These are phyloP conservation scores for Desmodesmus armatus DNA, from an alignment of 139 green algal genomes.

Conservation along the genomic window DNA sequence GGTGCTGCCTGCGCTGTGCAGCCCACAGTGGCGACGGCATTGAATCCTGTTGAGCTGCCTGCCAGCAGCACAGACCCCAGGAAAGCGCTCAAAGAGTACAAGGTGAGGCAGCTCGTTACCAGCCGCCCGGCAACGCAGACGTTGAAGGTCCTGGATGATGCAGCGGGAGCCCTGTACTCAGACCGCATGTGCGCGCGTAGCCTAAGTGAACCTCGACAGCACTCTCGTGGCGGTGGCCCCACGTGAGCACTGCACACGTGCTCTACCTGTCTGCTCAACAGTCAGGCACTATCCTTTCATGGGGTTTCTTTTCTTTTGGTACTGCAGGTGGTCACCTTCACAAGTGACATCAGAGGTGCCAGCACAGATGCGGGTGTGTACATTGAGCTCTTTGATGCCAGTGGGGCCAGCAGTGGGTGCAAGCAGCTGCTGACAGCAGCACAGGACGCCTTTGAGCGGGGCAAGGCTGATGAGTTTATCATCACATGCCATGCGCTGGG, in stretches of 20 bases:
- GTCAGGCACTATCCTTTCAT: too few species aligned
- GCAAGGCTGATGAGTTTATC: conserved; percentile 47
- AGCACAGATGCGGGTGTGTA: conserved; percentile 74
- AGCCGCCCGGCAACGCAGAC: too few species aligned
- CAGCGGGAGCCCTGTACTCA: too few species aligned
- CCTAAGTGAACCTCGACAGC: too few species aligned
- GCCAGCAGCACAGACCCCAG: neutral
- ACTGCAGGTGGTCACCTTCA: conserved; percentile 60
- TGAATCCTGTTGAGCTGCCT: neutral
- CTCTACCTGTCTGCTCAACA: too few species aligned
- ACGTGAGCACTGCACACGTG: too few species aligned
- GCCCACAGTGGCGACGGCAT: neutral
- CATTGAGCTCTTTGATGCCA: conserved; percentile 61
- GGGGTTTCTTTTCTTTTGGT: too few species aligned
- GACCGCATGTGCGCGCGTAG: too few species aligned
- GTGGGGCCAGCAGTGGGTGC: conserved; percentile 33
- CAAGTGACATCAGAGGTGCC: conserved; percentile 59
- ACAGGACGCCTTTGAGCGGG: conserved; percentile 59
- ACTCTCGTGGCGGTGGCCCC: too few species aligned
- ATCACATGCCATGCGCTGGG: conserved; percentile 9
- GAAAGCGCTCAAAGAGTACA: conserved; percentile 10
- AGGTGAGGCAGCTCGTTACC: too few species aligned
- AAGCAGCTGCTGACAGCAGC: conserved; percentile 36
- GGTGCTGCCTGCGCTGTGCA: too few species aligned
- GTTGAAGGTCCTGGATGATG: too few species aligned